phyloP scores from a whole-genome alignment of 805 yeast species.

The Candida succiphila region DNA sequence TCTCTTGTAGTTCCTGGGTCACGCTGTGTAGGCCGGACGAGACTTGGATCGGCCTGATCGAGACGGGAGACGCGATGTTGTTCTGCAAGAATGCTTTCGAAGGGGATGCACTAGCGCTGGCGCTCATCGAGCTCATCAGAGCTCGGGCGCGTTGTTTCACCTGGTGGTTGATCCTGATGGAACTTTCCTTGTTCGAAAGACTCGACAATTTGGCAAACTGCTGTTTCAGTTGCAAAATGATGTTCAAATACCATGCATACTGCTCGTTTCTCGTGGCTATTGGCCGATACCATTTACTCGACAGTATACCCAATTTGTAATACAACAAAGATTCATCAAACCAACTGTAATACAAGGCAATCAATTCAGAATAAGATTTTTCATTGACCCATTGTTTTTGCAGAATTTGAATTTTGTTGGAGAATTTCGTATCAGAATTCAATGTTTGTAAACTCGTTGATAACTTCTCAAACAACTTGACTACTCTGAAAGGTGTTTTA shows the following conservation, averaged over 20 bases:
- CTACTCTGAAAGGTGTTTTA: slow-evolving; percentile 50
- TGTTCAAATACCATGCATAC: slow-evolving; percentile 60
- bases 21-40: not conserved
- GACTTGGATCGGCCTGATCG: slow-evolving; percentile 3
- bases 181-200: slow-evolving; percentile 39
- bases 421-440: not conserved
- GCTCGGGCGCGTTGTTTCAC: slow-evolving; percentile 44
- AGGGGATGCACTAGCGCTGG: slow-evolving; percentile 14
- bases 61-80: not conserved
- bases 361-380: slow-evolving; percentile 37
- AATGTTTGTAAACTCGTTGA: slow-evolving; percentile 5
- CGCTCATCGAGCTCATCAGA: slow-evolving; percentile 10
- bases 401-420: slow-evolving; percentile 6
- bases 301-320: slow-evolving; percentile 40
- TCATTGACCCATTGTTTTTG: slow-evolving; percentile 29
- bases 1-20: slow-evolving; percentile 18
- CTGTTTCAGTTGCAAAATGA: slow-evolving; percentile 45
- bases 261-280: slow-evolving; percentile 49
- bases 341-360: slow-evolving; percentile 52
- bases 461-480: slow-evolving; percentile 26
- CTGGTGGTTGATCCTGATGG: slow-evolving; percentile 46
- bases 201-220: slow-evolving; percentile 32
- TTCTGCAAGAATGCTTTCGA: not conserved
- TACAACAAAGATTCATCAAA: slow-evolving; percentile 55
- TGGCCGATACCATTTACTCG: slow-evolving; percentile 23